These are phyloP conservation scores for Thalassiosira mediterranea DNA, from an alignment of 352 stramenopile species.

Conservation along the genomic window DNA sequence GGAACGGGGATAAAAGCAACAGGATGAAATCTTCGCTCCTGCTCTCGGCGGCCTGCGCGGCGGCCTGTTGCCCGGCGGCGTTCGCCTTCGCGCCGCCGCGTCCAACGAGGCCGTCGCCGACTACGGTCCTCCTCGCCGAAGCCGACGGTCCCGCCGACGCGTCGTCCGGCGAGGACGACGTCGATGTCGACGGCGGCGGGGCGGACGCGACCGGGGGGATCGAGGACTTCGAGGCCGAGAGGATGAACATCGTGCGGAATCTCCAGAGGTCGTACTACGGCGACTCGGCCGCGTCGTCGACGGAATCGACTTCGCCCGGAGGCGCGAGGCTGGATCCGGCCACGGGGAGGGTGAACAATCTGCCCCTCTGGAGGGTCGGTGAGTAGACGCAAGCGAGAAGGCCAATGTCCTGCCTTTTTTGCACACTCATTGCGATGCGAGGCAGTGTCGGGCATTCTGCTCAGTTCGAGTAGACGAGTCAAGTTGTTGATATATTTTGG, in stretches of 20 bases:
- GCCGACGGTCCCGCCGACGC: not conserved
- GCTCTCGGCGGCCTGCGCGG: too few relatives aligned
- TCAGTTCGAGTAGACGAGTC: too few relatives aligned
- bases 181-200: too few relatives aligned
- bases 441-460: too few relatives aligned
- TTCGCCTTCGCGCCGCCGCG: not conserved
- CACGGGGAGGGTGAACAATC: conserved; percentile 58
- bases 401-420: too few relatives aligned
- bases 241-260: conserved; percentile 67
- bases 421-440: too few relatives aligned
- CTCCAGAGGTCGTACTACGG: conserved; percentile 73
- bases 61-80: too few relatives aligned
- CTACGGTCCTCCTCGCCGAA: not conserved
- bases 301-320: not conserved
- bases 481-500: too few relatives aligned
- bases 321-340: conserved; percentile 34
- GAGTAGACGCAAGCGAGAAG: too few relatives aligned
- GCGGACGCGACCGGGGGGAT: too few relatives aligned
- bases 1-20: too few relatives aligned
- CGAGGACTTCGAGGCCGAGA: conserved; percentile 21
- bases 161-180: not conserved
- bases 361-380: conserved; percentile 73
- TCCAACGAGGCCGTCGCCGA: not conserved
- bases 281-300: not conserved
- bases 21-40: not conserved